Evolutionary conservation across 1,284 basidiomycete species (phyloP).

Genomic region (Laetiporus sulphureus): DNA sequence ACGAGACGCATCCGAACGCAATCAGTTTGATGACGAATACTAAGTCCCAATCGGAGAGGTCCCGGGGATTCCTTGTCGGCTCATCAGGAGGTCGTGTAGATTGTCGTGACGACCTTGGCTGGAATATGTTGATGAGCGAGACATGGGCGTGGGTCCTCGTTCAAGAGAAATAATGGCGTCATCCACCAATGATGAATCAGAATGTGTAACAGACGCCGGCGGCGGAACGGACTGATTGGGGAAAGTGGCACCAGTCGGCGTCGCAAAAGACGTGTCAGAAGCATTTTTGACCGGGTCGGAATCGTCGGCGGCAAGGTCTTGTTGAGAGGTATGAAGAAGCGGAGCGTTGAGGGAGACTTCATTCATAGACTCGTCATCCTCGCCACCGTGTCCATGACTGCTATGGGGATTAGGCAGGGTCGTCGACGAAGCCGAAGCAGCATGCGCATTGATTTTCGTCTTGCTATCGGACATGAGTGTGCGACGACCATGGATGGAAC

Average conservation of each 20-base stretch:
- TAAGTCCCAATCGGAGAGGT: no score
- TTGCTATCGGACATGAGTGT: no score
- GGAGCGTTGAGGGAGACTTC: not conserved
- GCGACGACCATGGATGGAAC: not conserved
- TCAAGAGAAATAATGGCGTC: slow-evolving; percentile 1
- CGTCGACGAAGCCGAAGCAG: not conserved
- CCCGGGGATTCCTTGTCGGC: no score
- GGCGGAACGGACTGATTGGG: not conserved
- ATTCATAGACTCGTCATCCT: not conserved
- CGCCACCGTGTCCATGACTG: slow-evolving; percentile 1
- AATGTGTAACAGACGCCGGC: not conserved
- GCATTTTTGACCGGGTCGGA: no score
- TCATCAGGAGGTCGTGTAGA: slow-evolving; percentile 2
- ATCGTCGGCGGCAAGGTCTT: no score
- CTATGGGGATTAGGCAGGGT: slow-evolving; percentile 8
- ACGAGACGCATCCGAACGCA: no score
- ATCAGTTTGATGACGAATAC: no score
- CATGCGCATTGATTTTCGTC: no score
- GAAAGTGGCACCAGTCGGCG: not conserved
- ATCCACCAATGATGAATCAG: slow-evolving; percentile 3
- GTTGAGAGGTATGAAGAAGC: no score
- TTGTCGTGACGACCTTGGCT: not conserved
- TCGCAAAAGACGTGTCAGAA: no score
- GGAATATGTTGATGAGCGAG: not conserved
- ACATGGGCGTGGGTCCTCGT: slow-evolving; percentile 6